Conservation (phyloP, 2,329 filamentous ascomycete species). For the Phyllosticta capitalensis region DNA sequence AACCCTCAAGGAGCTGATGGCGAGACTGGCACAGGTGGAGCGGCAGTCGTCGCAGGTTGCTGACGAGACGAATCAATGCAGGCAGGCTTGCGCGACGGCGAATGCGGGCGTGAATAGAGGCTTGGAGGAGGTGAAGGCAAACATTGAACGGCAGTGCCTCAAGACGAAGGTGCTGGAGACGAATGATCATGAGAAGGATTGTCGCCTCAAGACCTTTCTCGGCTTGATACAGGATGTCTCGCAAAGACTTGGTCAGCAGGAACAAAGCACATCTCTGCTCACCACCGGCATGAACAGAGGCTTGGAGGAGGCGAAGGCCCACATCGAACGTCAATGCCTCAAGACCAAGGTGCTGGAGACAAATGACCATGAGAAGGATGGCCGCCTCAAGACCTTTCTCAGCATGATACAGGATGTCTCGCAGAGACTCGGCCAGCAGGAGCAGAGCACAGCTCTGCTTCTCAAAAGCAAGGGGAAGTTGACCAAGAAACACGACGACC, state of each 20-base stretch:
- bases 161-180: background rate
- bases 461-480: background rate
- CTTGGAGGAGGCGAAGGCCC: background rate
- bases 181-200: background rate
- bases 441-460: background rate
- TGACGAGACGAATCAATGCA: background rate
- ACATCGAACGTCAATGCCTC: background rate
- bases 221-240: background rate
- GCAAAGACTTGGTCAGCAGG: slow-evolving; percentile 1
- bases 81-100: background rate
- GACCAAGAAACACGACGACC: background rate
- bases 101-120: background rate
- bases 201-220: background rate
- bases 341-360: background rate
- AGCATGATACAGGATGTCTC: background rate
- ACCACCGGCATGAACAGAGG: background rate
- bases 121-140: background rate
- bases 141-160: background rate
- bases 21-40: background rate
- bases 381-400: background rate
- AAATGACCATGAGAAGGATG: background rate
- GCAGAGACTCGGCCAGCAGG: slow-evolving; percentile 1
- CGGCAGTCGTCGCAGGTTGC: background rate
- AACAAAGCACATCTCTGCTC: background rate
- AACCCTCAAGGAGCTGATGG: background rate